Percentiles rank a stretch among this genome's conserved stretches.
phyloP scores from a whole-genome alignment of 306 rosid genomes.

The Cucurbita argyrosperma region DNA sequence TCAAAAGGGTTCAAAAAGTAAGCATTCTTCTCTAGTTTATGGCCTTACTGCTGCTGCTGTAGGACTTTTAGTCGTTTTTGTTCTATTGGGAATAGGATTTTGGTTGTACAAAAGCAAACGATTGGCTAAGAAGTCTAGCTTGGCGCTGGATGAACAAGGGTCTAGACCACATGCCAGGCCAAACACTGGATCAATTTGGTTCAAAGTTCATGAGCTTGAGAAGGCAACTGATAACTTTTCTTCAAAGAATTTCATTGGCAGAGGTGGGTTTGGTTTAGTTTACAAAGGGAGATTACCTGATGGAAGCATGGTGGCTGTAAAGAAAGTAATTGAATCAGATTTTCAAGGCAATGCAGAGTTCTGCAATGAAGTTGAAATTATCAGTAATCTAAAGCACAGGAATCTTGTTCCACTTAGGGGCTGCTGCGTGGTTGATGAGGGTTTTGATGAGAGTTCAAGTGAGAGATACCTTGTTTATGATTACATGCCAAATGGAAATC shows the following conservation, averaged over 20 bases:
- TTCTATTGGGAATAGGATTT: conserved; percentile 44
- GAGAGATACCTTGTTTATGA: conserved; percentile 75
- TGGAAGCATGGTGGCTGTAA: conserved; percentile 73
- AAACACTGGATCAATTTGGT: conserved; percentile 82
- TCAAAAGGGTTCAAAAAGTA: conserved; percentile 17
- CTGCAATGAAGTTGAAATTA: conserved; percentile 91
- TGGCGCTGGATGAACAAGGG: conserved; percentile 51
- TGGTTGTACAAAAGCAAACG: conserved; percentile 43
- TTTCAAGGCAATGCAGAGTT: conserved; percentile 74
- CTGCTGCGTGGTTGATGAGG: conserved; percentile 67
- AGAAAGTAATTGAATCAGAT: conserved; percentile 67
- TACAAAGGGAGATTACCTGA: conserved; percentile 59
- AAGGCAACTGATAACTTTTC: conserved; percentile 71
- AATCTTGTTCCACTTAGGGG: conserved; percentile 86
- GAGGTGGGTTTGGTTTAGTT: conserved; percentile 90
- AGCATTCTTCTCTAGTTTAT: conserved; percentile 43
- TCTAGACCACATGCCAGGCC: conserved; percentile 63
- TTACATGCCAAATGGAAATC: conserved; percentile 89
- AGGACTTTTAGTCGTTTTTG: conserved; percentile 39
- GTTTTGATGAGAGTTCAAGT: conserved; percentile 31
- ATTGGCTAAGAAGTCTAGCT: conserved; percentile 9
- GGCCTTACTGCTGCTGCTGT: conserved; percentile 68
- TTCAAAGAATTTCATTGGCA: conserved; percentile 62
- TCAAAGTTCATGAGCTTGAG: conserved; percentile 71
- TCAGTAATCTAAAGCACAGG: conserved; percentile 79